phyloP scores from a whole-genome alignment of 306 rosid genomes.

The Inga leiocalycina region DNA sequence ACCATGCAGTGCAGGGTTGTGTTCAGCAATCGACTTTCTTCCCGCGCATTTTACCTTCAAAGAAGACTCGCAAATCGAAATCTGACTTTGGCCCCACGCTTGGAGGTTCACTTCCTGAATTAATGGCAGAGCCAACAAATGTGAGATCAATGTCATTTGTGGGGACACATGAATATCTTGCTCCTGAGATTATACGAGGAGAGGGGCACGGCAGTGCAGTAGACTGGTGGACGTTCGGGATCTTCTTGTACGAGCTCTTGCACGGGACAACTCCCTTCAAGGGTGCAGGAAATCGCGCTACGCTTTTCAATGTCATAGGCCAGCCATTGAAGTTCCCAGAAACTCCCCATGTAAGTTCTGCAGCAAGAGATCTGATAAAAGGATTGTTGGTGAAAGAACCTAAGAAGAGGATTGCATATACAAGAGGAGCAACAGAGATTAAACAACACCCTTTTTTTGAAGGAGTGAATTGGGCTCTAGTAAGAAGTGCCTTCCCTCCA shows the following conservation, averaged over 20 bases:
- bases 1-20: conserved; percentile 48
- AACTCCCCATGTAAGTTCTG: conserved; percentile 54
- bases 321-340: conserved; percentile 88
- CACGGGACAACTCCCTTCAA: conserved; percentile 92
- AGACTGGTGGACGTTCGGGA: conserved; percentile 98
- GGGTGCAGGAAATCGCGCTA: conserved; percentile 78
- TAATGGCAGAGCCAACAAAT: conserved; percentile 88
- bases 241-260: conserved; percentile 78
- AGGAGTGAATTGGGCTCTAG: conserved; percentile 93
- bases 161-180: conserved; percentile 90
- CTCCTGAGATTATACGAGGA: conserved; percentile 85
- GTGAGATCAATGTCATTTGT: conserved; percentile 92
- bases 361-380: conserved; percentile 68
- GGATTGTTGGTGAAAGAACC: conserved; percentile 84
- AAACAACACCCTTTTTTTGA: conserved; percentile 89
- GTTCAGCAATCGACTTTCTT: conserved; percentile 67
- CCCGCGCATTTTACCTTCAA: conserved; percentile 73
- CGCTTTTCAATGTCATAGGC: conserved; percentile 76
- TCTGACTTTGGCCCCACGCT: conserved; percentile 72
- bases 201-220: conserved; percentile 96
- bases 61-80: conserved; percentile 76
- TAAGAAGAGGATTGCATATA: conserved; percentile 77
- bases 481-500: conserved; percentile 84
- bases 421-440: conserved; percentile 90
- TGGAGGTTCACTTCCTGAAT: conserved; percentile 71